Percentiles rank a stretch among this genome's conserved stretches.
These are phyloP conservation scores for Neotropicomus parvogracilis DNA, from an alignment of 1,284 basidiomycete species.

Conservation along the genomic window DNA sequence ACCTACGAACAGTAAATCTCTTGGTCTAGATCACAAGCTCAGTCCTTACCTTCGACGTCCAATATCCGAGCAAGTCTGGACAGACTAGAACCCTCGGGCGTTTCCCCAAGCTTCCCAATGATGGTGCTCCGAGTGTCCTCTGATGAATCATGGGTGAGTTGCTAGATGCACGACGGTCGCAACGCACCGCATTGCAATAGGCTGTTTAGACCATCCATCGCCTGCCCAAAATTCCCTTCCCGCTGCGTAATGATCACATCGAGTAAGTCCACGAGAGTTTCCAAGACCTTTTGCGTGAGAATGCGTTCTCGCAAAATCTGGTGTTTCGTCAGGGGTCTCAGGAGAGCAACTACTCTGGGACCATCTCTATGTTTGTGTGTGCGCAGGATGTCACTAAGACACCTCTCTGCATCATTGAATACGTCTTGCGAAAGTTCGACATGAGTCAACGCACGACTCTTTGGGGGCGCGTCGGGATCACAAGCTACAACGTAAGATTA, in stretches of 20 bases:
- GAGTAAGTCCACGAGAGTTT: conserved; percentile 13
- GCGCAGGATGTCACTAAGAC: conserved; percentile 13
- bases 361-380: conserved; percentile 15
- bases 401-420: conserved; percentile 9
- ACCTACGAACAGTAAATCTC: conserved; percentile 7
- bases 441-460: background rate
- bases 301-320: conserved; percentile 11
- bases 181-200: conserved; percentile 24
- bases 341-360: conserved; percentile 24
- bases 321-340: conserved; percentile 21
- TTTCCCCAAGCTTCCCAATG: conserved; percentile 9
- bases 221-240: conserved; percentile 15
- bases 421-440: background rate
- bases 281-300: conserved; percentile 17
- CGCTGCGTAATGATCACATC: conserved; percentile 9
- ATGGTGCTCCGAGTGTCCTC: conserved; percentile 10
- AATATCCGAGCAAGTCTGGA: conserved; percentile 20
- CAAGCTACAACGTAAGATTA: conserved; percentile 7
- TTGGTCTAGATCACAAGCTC: background rate
- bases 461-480: background rate
- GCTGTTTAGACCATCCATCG: conserved; percentile 24
- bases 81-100: background rate
- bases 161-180: background rate
- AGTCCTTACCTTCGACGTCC: conserved; percentile 8
- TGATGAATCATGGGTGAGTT: conserved; percentile 4